A percentile compares a stretch with the other conserved stretches of the same genome.
Conservation (phyloP, 352 stramenopile genomes). For the Globisporangium perplexum region DNA sequence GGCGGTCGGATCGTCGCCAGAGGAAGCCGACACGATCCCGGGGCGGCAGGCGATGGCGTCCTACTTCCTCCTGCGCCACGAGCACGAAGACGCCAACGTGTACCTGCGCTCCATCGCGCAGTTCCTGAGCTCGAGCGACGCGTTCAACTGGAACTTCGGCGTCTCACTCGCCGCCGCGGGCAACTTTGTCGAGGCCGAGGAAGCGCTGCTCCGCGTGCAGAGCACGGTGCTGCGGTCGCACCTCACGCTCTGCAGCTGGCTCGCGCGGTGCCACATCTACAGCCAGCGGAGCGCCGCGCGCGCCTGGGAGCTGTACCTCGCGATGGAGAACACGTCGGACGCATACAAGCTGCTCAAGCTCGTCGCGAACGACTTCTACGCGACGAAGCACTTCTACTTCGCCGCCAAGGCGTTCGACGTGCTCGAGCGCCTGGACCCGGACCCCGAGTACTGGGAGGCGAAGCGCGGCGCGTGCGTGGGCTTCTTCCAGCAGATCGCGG, state of each 20-base stretch:
- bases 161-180: conserved; percentile 45
- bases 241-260: conserved; percentile 43
- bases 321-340: conserved; percentile 39
- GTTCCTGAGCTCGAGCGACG: conserved; percentile 45
- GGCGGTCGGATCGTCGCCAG: conserved; percentile 36
- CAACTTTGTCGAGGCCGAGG: conserved; percentile 42
- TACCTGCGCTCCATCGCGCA: conserved; percentile 62
- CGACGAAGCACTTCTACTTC: conserved; percentile 48
- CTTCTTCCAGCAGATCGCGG: conserved; percentile 53
- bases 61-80: conserved; percentile 59
- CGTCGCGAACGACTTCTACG: conserved; percentile 71
- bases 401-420: conserved; percentile 71
- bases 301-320: conserved; percentile 66
- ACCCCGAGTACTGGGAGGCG: conserved; percentile 71
- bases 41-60: conserved; percentile 69
- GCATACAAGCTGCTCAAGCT: conserved; percentile 52
- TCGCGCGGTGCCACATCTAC: conserved; percentile 50
- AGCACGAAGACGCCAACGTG: conserved; percentile 56
- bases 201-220: conserved; percentile 45
- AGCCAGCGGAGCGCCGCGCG: conserved; percentile 18
- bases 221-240: conserved; percentile 23
- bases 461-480: conserved; percentile 66
- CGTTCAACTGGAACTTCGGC: conserved; percentile 83
- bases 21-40: conserved; percentile 57
- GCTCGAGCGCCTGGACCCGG: conserved; percentile 58